These are phyloP conservation scores for Amaranthus tricolor DNA, from an alignment of 179 eudicot species.

Conservation along the genomic window DNA sequence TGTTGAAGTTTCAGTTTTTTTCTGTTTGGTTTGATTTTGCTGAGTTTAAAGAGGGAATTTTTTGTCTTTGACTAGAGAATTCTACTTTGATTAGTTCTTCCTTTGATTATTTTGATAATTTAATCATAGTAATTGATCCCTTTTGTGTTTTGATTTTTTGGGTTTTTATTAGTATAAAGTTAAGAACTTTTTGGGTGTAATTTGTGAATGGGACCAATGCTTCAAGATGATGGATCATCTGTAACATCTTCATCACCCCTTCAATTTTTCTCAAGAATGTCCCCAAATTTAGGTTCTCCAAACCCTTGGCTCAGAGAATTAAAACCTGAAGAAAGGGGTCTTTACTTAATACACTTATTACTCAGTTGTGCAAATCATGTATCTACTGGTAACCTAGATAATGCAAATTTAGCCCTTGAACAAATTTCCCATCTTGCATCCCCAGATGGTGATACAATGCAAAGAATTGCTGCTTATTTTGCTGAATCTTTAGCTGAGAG, in stretches of 20 bases:
- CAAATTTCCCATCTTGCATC: constrained; percentile 73
- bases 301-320: constrained; percentile 72
- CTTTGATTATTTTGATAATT: neutral
- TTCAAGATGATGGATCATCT: constrained; percentile 61
- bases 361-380: constrained; percentile 78
- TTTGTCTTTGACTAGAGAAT: neutral
- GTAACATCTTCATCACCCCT: constrained; percentile 67
- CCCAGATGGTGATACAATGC: constrained; percentile 89
- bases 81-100: neutral
- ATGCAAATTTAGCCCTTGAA: constrained; percentile 71
- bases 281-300: constrained; percentile 65
- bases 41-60: neutral
- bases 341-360: constrained; percentile 65
- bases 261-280: constrained; percentile 61
- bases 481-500: constrained; percentile 75
- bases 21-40: neutral
- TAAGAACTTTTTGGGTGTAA: constrained; percentile 8
- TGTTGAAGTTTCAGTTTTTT: constrained; percentile 1
- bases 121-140: neutral
- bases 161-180: neutral
- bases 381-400: constrained; percentile 56
- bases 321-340: constrained; percentile 81
- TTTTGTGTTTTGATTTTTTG: neutral
- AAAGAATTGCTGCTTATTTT: constrained; percentile 85
- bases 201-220: constrained; percentile 41